These are phyloP conservation scores for Xanthoconium separans DNA, from an alignment of 1,284 basidiomycete species.

Conservation along the genomic window DNA sequence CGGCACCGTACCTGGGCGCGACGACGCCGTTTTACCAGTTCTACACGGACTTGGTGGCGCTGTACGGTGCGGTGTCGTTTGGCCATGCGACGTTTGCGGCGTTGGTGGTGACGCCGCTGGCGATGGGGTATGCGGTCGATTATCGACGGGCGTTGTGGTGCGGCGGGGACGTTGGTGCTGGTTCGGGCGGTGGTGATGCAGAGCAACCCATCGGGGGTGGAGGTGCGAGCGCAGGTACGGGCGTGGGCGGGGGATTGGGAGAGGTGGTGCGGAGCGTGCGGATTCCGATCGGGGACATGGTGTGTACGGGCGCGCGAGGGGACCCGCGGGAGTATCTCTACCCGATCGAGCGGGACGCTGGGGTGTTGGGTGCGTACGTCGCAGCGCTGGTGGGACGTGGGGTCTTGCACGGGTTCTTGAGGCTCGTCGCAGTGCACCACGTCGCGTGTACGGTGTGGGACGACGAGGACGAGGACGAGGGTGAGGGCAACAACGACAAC, in stretches of 20 bases:
- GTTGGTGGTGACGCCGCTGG: slow-evolving; percentile 77
- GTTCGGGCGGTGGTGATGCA: slow-evolving; percentile 29
- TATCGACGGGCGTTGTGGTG: slow-evolving; percentile 84
- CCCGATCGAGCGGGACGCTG: slow-evolving; percentile 67
- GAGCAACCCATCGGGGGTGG: not conserved
- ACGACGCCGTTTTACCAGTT: slow-evolving; percentile 88
- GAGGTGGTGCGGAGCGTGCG: slow-evolving; percentile 57
- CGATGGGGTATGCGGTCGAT: slow-evolving; percentile 75
- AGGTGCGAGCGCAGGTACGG: not conserved
- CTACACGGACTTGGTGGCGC: slow-evolving; percentile 87
- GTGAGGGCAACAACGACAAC: too few relatives aligned
- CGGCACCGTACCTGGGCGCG: slow-evolving; percentile 61
- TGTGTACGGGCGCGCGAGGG: slow-evolving; percentile 8
- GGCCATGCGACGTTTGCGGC: slow-evolving; percentile 75
- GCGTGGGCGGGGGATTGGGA: slow-evolving; percentile 10
- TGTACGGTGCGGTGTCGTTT: slow-evolving; percentile 95
- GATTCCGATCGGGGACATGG: slow-evolving; percentile 38
- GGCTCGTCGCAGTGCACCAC: slow-evolving; percentile 77
- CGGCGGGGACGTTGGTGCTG: slow-evolving; percentile 59
- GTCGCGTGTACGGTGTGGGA: slow-evolving; percentile 76
- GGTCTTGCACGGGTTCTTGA: slow-evolving; percentile 56
- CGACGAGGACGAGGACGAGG: too few relatives aligned
- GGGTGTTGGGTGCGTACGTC: slow-evolving; percentile 66
- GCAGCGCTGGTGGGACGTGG: slow-evolving; percentile 41
- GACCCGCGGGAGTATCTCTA: slow-evolving; percentile 66